Base-by-base conservation (phyloP, 208 protist genomes). In the Spironucleus salmonicida region DNA sequence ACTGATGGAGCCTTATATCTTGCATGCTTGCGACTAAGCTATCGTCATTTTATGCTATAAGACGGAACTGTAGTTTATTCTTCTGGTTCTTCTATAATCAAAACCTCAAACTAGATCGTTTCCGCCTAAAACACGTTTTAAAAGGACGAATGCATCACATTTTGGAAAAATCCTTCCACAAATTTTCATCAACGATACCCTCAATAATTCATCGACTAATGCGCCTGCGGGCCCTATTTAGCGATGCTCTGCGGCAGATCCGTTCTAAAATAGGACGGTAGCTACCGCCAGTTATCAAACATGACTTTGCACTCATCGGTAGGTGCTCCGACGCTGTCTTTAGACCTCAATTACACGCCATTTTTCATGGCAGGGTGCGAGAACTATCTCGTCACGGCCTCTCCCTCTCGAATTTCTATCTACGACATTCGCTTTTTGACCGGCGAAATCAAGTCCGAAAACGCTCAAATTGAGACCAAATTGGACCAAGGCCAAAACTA, bases 1-100 rank as follows among this genome's bases (percentile, higher is more conserved):
- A 38, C 64, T 15, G 64, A 38, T 11, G n/a, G 4, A 11, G 7
- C n/a, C 7, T 9, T 71, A 23, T 71, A 45, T n/a, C 15, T 71
- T 4, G 64, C 38, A 11, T 42, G 27, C 34, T n/a, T 71, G 15
- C 7, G 64, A 30, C 64, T 38, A 19, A 42, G 30, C 15, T 71
- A 71, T 45, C 4, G 38, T 45, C 64, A 71, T 32, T 49, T 32
- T 71, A n/a, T 71, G 23, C 26, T 71, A 15, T 11, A 15, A 45
- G 64, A 71, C 64, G 64, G 64, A 19, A 71, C 64, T 32, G 38
- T 71, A 11, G 64, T n/a, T 23, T 71, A 45, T 71, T 42, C 64
- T 23, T n/a, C 45, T 9, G 38, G 64, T 45, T 30, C 23, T 40
- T 64, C 59, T 38, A 30, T 64, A 19, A 23, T 64, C 4, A 64